Evolutionary conservation across 2,329 filamentous ascomycete genomes (phyloP), one percentile per base, ranked within the genome.

Genomic region (Fusarium luffae): DNA sequence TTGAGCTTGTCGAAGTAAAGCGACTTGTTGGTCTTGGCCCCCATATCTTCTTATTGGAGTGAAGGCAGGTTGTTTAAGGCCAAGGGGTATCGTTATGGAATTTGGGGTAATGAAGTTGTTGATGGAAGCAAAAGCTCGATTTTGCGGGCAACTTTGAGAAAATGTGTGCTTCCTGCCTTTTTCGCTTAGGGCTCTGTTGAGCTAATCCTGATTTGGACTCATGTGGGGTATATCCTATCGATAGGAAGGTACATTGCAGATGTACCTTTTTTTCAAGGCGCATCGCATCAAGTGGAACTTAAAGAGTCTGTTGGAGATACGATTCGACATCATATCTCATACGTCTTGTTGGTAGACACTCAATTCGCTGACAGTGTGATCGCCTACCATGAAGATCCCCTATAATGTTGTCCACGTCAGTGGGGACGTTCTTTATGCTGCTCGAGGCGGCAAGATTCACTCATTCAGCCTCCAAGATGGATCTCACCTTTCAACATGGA

Each of bases 1-100:
- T 98, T 97, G 84, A 99, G 94, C 94, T 98, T 98, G 85, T 98
- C 95, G 89, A 99, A 99, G 91, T 99, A 97, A 79, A 83, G 92
- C 84, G 93, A 89, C 90, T 98, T 99, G 90, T 91, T 94, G 30
- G 92, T 88, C 88, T 93, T 98, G 94, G 93, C 94, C 94, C 94
- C 94, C 94, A 97, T 97, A 89, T 93, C 92, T 97, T 93, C 93
- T 97, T 97, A 85, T 88, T 66, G 47, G 75, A 75, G 74, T 93
- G 93, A 96, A 96, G 93, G 92, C 89, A 97, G 94, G 94, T 93
- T 97, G 84, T 97, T 97, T 97, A 94, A 97, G 94, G 94, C 91
- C 90, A 87, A 85, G 81, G 64, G 66, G 75, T 75, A 73, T 78
- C 55, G 62, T 73, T 64, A 48, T 72, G 69, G 61, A 60, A 61